phyloP scores from a whole-genome alignment of 2,329 filamentous ascomycete genomes.

The Mariannaea elegans region DNA sequence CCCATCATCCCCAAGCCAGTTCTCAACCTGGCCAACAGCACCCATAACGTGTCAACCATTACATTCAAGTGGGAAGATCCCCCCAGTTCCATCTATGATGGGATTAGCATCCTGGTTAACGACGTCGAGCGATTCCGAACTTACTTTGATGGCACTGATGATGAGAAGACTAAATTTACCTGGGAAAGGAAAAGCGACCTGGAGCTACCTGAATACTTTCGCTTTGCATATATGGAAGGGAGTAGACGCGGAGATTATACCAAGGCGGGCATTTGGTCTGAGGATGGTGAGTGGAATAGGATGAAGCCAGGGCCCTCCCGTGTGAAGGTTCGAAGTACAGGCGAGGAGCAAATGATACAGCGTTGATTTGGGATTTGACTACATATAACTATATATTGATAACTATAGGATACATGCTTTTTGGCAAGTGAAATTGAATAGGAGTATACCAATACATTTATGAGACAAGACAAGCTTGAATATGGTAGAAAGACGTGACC shows the following conservation, averaged over 20 bases:
- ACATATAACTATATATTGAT: constrained; percentile 4
- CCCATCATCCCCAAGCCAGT: constrained; percentile 60
- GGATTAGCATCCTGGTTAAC: constrained; percentile 83
- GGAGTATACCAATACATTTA: not conserved
- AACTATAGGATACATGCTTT: too few species aligned
- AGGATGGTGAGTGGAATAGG: constrained; percentile 69
- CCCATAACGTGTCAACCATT: constrained; percentile 67
- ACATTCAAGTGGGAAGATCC: constrained; percentile 64
- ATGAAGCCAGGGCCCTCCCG: constrained; percentile 71
- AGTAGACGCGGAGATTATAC: constrained; percentile 75
- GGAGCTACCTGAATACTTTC: constrained; percentile 74
- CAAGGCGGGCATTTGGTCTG: constrained; percentile 76
- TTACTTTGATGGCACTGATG: constrained; percentile 69
- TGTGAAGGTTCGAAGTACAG: constrained; percentile 45
- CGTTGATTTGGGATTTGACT: constrained; percentile 22
- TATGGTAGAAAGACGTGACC: too few species aligned
- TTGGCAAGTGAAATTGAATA: too few species aligned
- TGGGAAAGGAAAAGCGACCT: constrained; percentile 63
- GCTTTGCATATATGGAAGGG: constrained; percentile 78
- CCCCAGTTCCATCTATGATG: constrained; percentile 67
- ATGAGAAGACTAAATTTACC: constrained; percentile 57
- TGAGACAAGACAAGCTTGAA: too few species aligned
- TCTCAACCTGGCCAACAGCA: constrained; percentile 53
- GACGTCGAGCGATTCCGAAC: constrained; percentile 84
- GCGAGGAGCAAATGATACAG: constrained; percentile 32